Conservation (phyloP, 164 flowering plant species). For the Stephania japonica region DNA sequence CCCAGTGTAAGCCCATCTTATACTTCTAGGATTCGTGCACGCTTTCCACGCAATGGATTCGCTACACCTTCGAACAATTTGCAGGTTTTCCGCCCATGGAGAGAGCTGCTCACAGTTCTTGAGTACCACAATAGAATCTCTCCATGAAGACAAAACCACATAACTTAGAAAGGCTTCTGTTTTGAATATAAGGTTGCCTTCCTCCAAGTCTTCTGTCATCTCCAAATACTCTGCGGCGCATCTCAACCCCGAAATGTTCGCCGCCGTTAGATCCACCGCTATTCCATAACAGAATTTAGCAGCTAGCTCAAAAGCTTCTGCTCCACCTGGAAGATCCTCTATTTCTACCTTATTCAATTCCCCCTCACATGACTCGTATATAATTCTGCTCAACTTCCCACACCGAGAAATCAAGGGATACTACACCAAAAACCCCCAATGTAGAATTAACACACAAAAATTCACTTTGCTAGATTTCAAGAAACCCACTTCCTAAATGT, state of each 20-base stretch:
- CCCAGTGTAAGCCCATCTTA: conserved; percentile 20
- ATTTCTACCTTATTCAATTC: conserved; percentile 12
- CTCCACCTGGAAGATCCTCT: conserved; percentile 18
- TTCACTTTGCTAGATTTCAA: not conserved
- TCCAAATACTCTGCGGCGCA: conserved; percentile 21
- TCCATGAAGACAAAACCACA: conserved; percentile 19
- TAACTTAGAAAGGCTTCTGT: conserved; percentile 21
- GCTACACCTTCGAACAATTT: conserved; percentile 17
- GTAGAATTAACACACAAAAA: not conserved
- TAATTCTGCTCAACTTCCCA: conserved; percentile 17
- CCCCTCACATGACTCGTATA: conserved; percentile 12
- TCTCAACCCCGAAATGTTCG: conserved; percentile 20
- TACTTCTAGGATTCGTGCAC: conserved; percentile 21
- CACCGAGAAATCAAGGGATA: conserved; percentile 17
- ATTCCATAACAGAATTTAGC: conserved; percentile 17
- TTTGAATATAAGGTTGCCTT: conserved; percentile 23
- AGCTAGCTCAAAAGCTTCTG: conserved; percentile 18
- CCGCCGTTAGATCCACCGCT: conserved; percentile 18
- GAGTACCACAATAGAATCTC: conserved; percentile 18
- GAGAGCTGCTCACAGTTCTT: conserved; percentile 22
- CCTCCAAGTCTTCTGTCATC: conserved; percentile 22
- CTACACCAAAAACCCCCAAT: conserved; percentile 1
- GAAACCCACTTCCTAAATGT: not conserved
- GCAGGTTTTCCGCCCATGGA: conserved; percentile 19
- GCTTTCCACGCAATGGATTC: conserved; percentile 19